A percentile compares a stretch with the other conserved stretches of the same genome.
Conservation (phyloP, 352 stramenopile species). For the Globisporangium rhizosaccharum region DNA sequence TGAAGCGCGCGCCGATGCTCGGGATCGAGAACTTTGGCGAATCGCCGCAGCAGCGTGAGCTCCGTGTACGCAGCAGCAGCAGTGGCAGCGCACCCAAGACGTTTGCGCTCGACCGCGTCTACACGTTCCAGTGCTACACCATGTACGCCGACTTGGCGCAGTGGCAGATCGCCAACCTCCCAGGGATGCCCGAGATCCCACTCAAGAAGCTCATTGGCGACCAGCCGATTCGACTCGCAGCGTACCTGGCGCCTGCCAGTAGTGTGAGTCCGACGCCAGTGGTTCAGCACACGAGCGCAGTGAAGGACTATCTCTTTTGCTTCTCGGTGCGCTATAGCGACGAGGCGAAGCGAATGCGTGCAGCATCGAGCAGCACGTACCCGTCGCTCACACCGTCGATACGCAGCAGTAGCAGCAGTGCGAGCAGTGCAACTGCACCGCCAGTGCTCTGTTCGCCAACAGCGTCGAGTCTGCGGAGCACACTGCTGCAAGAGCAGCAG, state of each 20-base stretch:
- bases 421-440: not conserved
- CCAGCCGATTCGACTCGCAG: constrained; percentile 36
- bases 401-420: constrained; percentile 6
- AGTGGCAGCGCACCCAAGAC: constrained; percentile 17
- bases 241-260: constrained; percentile 23
- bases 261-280: not conserved
- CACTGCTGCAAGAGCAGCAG: not conserved
- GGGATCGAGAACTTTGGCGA: constrained; percentile 36
- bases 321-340: constrained; percentile 38
- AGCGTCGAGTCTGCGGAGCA: constrained; percentile 7
- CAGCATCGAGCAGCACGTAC: not conserved
- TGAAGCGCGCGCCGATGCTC: constrained; percentile 15
- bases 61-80: constrained; percentile 10
- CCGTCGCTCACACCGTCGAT: not conserved
- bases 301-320: constrained; percentile 44
- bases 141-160: constrained; percentile 36
- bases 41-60: constrained; percentile 16
- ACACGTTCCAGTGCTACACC: constrained; percentile 60
- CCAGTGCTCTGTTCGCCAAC: constrained; percentile 9
- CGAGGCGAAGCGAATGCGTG: not conserved
- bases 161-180: constrained; percentile 45
- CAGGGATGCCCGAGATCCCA: constrained; percentile 33
- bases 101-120: constrained; percentile 33
- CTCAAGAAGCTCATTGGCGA: constrained; percentile 26
- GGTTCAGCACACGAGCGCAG: constrained; percentile 16